Evolutionary conservation across 495 filamentous ascomycete species (phyloP).

Genomic region (Daldinia bambusicola): DNA sequence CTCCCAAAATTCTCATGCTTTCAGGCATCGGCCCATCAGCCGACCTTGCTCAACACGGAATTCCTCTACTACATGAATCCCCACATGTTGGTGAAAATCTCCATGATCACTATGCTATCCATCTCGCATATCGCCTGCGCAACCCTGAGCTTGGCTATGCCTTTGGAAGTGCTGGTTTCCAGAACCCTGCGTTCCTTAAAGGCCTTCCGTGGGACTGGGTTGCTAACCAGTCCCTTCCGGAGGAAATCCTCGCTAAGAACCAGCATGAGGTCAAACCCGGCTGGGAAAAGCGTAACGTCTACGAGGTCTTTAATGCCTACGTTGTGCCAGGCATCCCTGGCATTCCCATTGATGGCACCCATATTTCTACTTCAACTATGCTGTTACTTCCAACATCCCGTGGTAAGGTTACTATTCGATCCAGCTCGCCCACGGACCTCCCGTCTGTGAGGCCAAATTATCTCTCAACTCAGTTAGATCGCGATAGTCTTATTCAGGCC

Average conservation of each 20-base stretch:
- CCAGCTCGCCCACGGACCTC: constrained; percentile 34
- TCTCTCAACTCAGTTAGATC: constrained; percentile 17
- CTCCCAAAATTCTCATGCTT: constrained; percentile 35
- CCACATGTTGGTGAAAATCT: constrained; percentile 35
- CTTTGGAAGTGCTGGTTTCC: constrained; percentile 46
- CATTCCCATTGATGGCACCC: constrained; percentile 52
- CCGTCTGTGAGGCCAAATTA: constrained; percentile 23
- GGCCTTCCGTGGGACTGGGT: constrained; percentile 52
- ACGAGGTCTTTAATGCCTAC: constrained; percentile 25
- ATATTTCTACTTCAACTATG: constrained; percentile 51
- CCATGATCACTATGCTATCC: constrained; percentile 36
- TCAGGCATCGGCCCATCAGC: constrained; percentile 35
- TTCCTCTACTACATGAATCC: constrained; percentile 27
- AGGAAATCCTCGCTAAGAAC: constrained; percentile 23
- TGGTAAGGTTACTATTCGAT: constrained; percentile 52
- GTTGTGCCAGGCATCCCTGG: constrained; percentile 26
- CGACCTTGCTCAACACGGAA: constrained; percentile 33
- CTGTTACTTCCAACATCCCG: constrained; percentile 45
- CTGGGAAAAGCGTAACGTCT: constrained; percentile 28
- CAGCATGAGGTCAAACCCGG: constrained; percentile 43
- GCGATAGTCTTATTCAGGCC: constrained; percentile 30
- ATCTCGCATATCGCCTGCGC: constrained; percentile 46
- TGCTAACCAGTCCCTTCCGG: constrained; percentile 39
- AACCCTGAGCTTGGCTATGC: constrained; percentile 51
- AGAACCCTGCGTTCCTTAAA: constrained; percentile 47